Conservation (phyloP, 2,329 filamentous ascomycete species). For the Fusarium nisikadoi region DNA sequence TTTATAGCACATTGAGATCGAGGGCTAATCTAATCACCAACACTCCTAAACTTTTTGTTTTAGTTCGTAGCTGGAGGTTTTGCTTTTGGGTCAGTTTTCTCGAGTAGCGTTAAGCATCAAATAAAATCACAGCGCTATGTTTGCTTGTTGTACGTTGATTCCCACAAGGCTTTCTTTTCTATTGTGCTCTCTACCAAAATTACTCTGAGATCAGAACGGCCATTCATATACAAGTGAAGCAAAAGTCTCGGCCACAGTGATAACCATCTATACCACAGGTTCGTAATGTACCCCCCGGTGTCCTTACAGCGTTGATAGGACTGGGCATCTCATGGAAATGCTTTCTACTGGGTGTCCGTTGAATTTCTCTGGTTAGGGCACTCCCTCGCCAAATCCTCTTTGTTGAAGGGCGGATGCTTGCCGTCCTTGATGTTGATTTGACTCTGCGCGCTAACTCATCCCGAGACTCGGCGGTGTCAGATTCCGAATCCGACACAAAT, state of each 20-base stretch:
- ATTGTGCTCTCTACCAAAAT: not conserved
- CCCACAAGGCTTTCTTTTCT: not conserved
- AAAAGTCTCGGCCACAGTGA: slow-evolving; percentile 67
- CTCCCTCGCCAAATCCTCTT: slow-evolving; percentile 46
- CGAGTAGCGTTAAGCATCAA: slow-evolving; percentile 43
- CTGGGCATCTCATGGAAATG: slow-evolving; percentile 33
- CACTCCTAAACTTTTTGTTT: slow-evolving; percentile 26
- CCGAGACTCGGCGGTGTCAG: slow-evolving; percentile 54
- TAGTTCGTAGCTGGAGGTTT: slow-evolving; percentile 28
- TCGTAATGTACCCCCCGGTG: slow-evolving; percentile 61
- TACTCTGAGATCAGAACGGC: not conserved
- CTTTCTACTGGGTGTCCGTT: slow-evolving; percentile 44
- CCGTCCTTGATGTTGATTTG: slow-evolving; percentile 28
- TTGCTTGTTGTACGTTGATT: slow-evolving; percentile 1
- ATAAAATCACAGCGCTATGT: slow-evolving; percentile 30
- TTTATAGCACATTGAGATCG: slow-evolving; percentile 35
- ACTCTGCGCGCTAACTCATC: slow-evolving; percentile 45
- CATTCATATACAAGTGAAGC: slow-evolving; percentile 63
- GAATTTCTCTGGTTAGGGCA: slow-evolving; percentile 45
- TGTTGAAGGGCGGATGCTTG: slow-evolving; percentile 24
- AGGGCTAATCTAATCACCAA: slow-evolving; percentile 39
- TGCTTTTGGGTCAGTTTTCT: slow-evolving; percentile 39
- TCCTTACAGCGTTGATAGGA: slow-evolving; percentile 48
- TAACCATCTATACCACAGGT: slow-evolving; percentile 67
- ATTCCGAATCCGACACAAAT: slow-evolving; percentile 55